Conservation (phyloP, 2,329 filamentous ascomycete genomes). For the Coniella vitis region DNA sequence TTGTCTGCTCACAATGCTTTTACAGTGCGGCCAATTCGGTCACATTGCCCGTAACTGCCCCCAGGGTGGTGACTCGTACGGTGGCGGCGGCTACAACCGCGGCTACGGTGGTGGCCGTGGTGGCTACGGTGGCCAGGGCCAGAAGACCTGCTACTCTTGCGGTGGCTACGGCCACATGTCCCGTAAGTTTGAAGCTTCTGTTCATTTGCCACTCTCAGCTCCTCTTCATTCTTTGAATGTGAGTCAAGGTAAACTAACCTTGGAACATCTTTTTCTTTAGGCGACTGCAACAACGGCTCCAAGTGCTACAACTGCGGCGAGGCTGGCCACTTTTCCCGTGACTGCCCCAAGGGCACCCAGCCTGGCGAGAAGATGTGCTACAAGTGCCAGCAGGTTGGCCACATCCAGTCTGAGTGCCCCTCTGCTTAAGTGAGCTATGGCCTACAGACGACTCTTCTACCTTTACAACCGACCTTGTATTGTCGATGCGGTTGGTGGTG, state of each 20-base stretch:
- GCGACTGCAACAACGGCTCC: conserved; percentile 95
- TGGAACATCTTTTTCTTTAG: conserved; percentile 27
- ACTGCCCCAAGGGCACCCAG: conserved; percentile 88
- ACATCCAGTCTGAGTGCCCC: conserved; percentile 91
- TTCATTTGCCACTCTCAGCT: background rate
- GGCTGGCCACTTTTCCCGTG: conserved; percentile 88
- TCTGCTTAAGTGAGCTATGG: conserved; percentile 51
- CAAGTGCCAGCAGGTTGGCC: conserved; percentile 79
- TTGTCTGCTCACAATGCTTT: conserved; percentile 10
- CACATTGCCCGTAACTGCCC: conserved; percentile 93
- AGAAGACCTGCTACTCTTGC: conserved; percentile 95
- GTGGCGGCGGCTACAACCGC: conserved; percentile 37
- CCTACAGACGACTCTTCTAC: conserved; percentile 16
- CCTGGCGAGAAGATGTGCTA: conserved; percentile 95
- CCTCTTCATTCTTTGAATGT: no score
- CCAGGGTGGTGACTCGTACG: conserved; percentile 43
- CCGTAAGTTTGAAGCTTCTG: conserved; percentile 42
- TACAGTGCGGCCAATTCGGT: conserved; percentile 80
- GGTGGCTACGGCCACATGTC: conserved; percentile 96
- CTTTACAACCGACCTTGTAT: conserved; percentile 15
- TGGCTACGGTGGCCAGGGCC: conserved; percentile 32
- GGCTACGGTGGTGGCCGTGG: conserved; percentile 38
- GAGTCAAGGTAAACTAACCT: background rate
- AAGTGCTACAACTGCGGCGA: conserved; percentile 99
- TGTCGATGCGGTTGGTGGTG: conserved; percentile 10